Evolutionary conservation across 2,329 filamentous ascomycete genomes (phyloP), one percentile per base, ranked within the genome.

Genomic region (Madurella mycetomatis): DNA sequence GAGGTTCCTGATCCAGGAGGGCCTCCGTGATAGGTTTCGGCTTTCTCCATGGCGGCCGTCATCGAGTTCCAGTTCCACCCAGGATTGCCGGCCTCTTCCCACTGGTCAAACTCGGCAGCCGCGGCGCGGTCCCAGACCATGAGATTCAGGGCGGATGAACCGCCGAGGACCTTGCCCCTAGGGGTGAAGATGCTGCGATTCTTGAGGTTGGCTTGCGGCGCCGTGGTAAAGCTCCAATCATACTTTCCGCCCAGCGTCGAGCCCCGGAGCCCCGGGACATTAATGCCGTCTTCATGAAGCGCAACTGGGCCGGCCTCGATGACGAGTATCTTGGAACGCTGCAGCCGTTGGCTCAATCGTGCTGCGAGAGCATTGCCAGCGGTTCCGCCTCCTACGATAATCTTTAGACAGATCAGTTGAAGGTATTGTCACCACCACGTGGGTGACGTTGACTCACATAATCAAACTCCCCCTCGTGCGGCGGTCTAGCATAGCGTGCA

Each of bases 101-200:
- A 74, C 17, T 64, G 62, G 25, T 74, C 66, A 17, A 71, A 72
- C 50, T 73, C 71, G n/a, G 63, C 60, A 1, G 65, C 65, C 2
- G 67, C 51, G 4, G 70, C 69, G 5, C 71, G 64, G 51, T 72
- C 69, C 49, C 71, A 72, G 51, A 64, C 67, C 53, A 73, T 64
- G 34, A 76, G 71, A 61, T 80, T 79, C 47, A 79, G 58, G 9
- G 74, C 70, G 5, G 68, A 75, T 7, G 72, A 73, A 7, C 78
- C 78, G 9, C 78, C 78, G 0, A 81, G 67, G 0, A 77, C 73
- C 41, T 74, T 74, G 30, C 76, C 78, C 4, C 76, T 69, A 12
- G 72, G 72, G 41, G 76, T 72, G 4, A 62, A 49, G 12, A 78
- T 71, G 3, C 67, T 60, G 2, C 75, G 71, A n/a, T 69, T 68